A percentile compares a stretch with the other conserved stretches of the same genome.
Conservation (phyloP, 1,284 basidiomycete genomes). For the Peniophora sp. region DNA sequence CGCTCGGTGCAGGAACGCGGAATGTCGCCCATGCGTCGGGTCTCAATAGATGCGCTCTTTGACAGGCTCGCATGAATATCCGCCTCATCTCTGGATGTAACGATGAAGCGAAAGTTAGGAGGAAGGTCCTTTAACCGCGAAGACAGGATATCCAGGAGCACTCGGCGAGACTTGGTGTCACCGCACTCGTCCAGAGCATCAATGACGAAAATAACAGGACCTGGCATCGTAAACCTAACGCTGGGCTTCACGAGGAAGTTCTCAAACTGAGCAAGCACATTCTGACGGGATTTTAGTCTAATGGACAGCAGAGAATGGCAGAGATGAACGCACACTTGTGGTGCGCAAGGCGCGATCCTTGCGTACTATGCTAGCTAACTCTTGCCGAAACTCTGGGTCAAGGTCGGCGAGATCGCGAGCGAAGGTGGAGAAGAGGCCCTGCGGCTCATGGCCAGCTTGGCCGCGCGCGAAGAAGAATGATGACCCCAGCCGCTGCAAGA, state of each 20-base stretch:
- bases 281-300: too few species aligned
- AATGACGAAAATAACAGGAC: slow-evolving; percentile 13
- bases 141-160: slow-evolving; percentile 3
- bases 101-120: slow-evolving; percentile 7
- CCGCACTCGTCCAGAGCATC: slow-evolving; percentile 15
- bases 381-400: neutral
- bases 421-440: slow-evolving; percentile 14
- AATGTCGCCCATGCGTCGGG: slow-evolving; percentile 1
- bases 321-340: neutral
- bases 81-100: slow-evolving; percentile 8
- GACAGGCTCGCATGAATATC: slow-evolving; percentile 3
- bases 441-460: slow-evolving; percentile 2
- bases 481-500: slow-evolving; percentile 13
- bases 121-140: slow-evolving; percentile 3
- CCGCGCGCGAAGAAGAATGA: slow-evolving; percentile 19
- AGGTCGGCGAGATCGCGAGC: slow-evolving; percentile 8
- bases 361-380: neutral
- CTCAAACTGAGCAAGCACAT: slow-evolving; percentile 10
- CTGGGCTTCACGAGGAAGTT: slow-evolving; percentile 10
- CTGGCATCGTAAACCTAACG: slow-evolving; percentile 3
- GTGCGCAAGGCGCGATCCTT: neutral
- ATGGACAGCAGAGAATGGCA: too few species aligned
- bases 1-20: neutral
- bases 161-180: neutral
- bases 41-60: neutral